Evolutionary conservation across 208 protist species (phyloP).

Genomic region (Vickermania spadyakhi): DNA sequence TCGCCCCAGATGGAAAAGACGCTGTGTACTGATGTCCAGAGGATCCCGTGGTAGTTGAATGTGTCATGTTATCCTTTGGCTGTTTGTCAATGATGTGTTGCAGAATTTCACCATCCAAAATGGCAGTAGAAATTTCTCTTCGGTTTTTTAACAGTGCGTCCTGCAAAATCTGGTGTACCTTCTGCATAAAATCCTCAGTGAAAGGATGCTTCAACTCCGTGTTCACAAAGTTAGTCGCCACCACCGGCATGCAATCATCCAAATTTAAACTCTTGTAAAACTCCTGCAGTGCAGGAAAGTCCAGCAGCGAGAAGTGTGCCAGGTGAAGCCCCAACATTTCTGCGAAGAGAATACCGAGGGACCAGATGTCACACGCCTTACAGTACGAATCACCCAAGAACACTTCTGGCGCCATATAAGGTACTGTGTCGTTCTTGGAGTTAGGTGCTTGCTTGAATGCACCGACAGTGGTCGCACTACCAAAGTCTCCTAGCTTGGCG

Average conservation of each 20-base stretch:
- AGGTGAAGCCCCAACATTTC: constrained; percentile 67
- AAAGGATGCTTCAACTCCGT: not conserved
- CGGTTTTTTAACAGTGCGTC: not conserved
- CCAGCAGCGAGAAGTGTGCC: constrained; percentile 56
- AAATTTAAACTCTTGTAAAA: constrained; percentile 39
- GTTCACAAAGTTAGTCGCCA: not conserved
- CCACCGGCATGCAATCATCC: constrained; percentile 33
- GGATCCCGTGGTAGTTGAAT: not conserved
- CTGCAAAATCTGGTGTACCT: not conserved
- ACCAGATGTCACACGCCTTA: constrained; percentile 78
- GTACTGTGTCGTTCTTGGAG: constrained; percentile 71
- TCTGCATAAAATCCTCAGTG: not conserved
- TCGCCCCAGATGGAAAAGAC: not conserved
- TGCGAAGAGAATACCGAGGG: constrained; percentile 66
- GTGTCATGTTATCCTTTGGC: no score
- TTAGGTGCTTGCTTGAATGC: constrained; percentile 24
- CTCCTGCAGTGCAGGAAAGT: constrained; percentile 53
- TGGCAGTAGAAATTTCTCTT: not conserved
- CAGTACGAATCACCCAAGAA: constrained; percentile 71
- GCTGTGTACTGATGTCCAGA: not conserved
- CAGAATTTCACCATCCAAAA: not conserved
- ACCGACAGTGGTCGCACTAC: constrained; percentile 37
- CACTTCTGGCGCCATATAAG: constrained; percentile 84
- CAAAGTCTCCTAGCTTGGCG: constrained; percentile 79
- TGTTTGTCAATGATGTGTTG: not conserved